Evolutionary conservation across 345 rosid genomes (phyloP).

Genomic region (Citrus unshiu): DNA sequence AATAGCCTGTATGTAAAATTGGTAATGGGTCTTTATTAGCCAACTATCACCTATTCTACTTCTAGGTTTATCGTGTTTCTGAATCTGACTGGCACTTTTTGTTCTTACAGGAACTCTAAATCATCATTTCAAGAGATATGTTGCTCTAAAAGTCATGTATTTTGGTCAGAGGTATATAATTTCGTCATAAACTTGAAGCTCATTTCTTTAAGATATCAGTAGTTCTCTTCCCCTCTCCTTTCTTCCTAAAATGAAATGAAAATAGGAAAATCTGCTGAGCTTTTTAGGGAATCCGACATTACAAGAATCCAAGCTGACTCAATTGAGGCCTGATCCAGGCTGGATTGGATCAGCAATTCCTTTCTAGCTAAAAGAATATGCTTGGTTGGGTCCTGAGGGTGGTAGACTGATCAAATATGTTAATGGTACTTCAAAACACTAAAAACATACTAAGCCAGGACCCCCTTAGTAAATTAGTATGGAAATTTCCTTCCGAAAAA

Average conservation of each 20-base stretch:
- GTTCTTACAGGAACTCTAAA: conserved; percentile 17
- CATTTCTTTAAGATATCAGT: not conserved
- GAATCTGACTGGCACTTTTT: not conserved
- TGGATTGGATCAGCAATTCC: not conserved
- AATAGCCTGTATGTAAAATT: not conserved
- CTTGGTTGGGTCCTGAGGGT: not conserved
- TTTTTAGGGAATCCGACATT: not conserved
- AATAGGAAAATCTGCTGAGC: conserved; percentile 4
- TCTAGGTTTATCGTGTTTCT: not conserved
- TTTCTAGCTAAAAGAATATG: not conserved
- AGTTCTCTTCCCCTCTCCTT: not conserved
- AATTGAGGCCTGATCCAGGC: conserved; percentile 1
- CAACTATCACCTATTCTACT: not conserved
- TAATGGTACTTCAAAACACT: not conserved
- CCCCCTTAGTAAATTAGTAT: not conserved
- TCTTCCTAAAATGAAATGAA: not conserved
- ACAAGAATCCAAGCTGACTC: not conserved
- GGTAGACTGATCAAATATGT: not conserved
- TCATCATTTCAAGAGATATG: conserved; percentile 52
- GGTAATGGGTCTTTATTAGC: not conserved
- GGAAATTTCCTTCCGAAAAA: not conserved
- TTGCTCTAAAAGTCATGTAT: conserved; percentile 84
- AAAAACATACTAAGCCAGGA: too few relatives aligned
- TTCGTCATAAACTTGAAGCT: not conserved
- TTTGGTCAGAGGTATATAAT: conserved; percentile 78